These are phyloP conservation scores for Beauveria varroae DNA, from an alignment of 2,329 filamentous ascomycete species.

Conservation along the genomic window DNA sequence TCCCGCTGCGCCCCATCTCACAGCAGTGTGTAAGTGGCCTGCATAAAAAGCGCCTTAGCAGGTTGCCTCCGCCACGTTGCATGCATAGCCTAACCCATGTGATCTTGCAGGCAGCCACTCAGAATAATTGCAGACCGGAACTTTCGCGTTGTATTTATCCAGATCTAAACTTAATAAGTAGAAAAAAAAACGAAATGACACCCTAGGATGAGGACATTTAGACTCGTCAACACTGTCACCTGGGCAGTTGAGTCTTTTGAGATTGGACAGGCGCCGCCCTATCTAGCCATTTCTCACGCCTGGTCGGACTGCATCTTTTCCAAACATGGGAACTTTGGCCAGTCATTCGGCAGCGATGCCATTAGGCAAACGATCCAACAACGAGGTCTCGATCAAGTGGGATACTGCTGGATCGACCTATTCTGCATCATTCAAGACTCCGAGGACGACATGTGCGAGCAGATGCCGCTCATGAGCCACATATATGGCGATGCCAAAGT, in stretches of 20 bases:
- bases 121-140: too few relatives aligned
- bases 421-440: conserved; percentile 5
- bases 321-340: not conserved
- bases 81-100: too few relatives aligned
- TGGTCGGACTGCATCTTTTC: conserved; percentile 1
- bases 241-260: not conserved
- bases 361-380: not conserved
- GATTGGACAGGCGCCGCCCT: not conserved
- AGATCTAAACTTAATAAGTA: too few relatives aligned
- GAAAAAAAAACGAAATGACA: too few relatives aligned
- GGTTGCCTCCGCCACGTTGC: too few relatives aligned
- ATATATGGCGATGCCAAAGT: not conserved
- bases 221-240: not conserved
- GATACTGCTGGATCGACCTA: conserved; percentile 3
- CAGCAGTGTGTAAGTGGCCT: too few relatives aligned
- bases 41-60: too few relatives aligned
- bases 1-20: too few relatives aligned
- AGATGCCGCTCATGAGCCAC: not conserved
- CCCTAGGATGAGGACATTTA: not conserved
- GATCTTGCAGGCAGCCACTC: too few relatives aligned
- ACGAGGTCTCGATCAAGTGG: not conserved
- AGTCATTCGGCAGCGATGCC: not conserved
- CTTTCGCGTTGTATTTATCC: too few relatives aligned
- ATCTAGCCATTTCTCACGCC: not conserved
- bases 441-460: not conserved